A percentile compares a stretch with the other conserved stretches of the same genome.
These are phyloP conservation scores for Candida albicans DNA, from an alignment of 1,139 yeast species.

Conservation along the genomic window DNA sequence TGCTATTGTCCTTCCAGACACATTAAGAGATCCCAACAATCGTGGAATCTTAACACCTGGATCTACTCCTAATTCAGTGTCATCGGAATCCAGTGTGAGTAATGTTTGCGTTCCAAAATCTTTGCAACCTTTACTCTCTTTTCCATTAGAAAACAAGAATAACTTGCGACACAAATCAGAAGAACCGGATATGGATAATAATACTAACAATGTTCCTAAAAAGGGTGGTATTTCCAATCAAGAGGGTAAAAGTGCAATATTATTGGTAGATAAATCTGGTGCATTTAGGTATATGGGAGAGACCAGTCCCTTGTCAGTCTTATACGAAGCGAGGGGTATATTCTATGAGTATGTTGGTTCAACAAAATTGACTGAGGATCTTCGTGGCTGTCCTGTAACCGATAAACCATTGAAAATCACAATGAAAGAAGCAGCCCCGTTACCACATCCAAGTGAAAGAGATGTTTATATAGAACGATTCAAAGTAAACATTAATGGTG, in stretches of 20 bases:
- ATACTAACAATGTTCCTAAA: neutral
- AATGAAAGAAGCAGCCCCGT: conserved; percentile 20
- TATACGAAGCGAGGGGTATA: conserved; percentile 26
- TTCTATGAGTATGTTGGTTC: conserved; percentile 18
- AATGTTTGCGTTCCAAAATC: conserved; percentile 23
- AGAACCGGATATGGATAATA: neutral
- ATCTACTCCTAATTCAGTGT: neutral
- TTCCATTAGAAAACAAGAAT: conserved; percentile 18
- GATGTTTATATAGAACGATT: conserved; percentile 28
- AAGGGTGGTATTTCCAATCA: conserved; percentile 17
- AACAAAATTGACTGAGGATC: conserved; percentile 32
- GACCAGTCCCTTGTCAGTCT: conserved; percentile 26
- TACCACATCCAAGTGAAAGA: conserved; percentile 26
- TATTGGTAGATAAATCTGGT: conserved; percentile 22
- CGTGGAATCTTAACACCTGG: conserved; percentile 8
- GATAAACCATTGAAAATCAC: conserved; percentile 27
- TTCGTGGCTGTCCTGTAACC: conserved; percentile 30
- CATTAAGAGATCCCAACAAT: no score
- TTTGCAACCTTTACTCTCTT: conserved; percentile 27
- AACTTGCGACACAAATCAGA: neutral
- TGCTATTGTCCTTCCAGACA: no score
- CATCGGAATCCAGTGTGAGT: neutral
- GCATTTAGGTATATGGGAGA: conserved; percentile 28
- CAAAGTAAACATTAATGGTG: conserved; percentile 34
- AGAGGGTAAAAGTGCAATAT: conserved; percentile 18